These are phyloP conservation scores for Henckelia pumila DNA, from an alignment of 257 asterid genomes.

Conservation along the genomic window DNA sequence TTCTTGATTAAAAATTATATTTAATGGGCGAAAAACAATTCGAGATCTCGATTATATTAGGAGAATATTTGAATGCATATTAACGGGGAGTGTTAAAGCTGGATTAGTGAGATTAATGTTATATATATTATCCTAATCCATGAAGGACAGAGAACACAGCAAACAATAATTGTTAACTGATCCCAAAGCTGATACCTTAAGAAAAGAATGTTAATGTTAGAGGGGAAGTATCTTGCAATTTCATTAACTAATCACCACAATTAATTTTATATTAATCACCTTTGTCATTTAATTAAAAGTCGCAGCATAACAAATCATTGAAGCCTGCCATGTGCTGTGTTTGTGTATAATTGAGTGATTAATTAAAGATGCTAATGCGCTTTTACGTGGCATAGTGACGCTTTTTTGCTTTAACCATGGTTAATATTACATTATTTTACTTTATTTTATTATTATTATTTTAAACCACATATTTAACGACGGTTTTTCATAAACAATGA, in stretches of 20 bases:
- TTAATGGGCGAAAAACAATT: background rate
- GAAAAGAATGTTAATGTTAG: conserved; percentile 57
- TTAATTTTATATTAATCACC: background rate
- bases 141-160: conserved; percentile 18
- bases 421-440: no score
- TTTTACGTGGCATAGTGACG: background rate
- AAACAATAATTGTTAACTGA: conserved; percentile 68
- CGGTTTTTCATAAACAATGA: no score
- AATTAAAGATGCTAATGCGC: background rate
- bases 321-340: conserved; percentile 6
- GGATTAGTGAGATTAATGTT: no score
- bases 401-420: background rate
- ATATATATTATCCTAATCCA: conserved; percentile 49
- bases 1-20: background rate
- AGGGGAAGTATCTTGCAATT: conserved; percentile 14
- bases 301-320: conserved; percentile 26
- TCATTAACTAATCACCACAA: background rate
- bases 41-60: background rate
- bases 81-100: background rate
- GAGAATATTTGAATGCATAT: background rate
- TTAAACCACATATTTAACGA: no score
- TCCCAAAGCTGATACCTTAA: conserved; percentile 72
- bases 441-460: no score
- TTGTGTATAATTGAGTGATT: background rate
- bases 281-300: conserved; percentile 5